Evolutionary conservation across 129 eudicot genomes (phyloP).

Genomic region (Chrysanthemum seticuspe): DNA sequence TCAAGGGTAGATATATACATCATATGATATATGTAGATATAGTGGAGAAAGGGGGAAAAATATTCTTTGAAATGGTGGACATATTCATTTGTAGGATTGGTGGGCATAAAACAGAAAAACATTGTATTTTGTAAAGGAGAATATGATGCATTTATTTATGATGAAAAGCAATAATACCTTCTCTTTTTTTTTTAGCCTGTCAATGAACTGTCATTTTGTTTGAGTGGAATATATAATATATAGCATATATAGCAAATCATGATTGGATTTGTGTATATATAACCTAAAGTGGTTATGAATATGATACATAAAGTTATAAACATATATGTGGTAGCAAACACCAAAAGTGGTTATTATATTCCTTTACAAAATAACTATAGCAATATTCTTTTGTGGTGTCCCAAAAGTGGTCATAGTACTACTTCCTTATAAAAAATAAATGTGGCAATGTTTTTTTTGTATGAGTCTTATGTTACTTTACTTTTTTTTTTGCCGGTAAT

Average conservation of each 20-base stretch:
- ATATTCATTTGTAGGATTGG: constrained; percentile 39
- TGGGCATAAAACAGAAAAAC: constrained; percentile 39
- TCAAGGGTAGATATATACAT: constrained; percentile 33
- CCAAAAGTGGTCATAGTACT: neutral
- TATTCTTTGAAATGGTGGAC: constrained; percentile 37
- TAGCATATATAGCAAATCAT: constrained; percentile 9
- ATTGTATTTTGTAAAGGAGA: constrained; percentile 43
- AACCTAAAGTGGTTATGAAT: constrained; percentile 22
- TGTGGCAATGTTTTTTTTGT: neutral
- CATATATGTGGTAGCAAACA: neutral
- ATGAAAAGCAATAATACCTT: constrained; percentile 21
- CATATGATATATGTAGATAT: constrained; percentile 36
- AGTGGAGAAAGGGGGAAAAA: constrained; percentile 30
- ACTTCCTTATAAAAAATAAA: neutral
- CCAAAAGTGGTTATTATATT: neutral
- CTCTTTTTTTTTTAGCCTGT: constrained; percentile 30
- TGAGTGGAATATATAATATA: constrained; percentile 20
- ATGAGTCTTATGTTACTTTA: neutral
- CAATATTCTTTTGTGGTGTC: neutral
- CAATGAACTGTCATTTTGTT: constrained; percentile 32
- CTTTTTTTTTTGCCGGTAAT: neutral
- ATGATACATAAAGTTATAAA: neutral
- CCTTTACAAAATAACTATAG: no score
- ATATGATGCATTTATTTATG: constrained; percentile 30
- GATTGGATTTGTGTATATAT: constrained; percentile 15